Conservation (phyloP, 2,329 filamentous ascomycete genomes). For the Sphaerulina vaccinii region DNA sequence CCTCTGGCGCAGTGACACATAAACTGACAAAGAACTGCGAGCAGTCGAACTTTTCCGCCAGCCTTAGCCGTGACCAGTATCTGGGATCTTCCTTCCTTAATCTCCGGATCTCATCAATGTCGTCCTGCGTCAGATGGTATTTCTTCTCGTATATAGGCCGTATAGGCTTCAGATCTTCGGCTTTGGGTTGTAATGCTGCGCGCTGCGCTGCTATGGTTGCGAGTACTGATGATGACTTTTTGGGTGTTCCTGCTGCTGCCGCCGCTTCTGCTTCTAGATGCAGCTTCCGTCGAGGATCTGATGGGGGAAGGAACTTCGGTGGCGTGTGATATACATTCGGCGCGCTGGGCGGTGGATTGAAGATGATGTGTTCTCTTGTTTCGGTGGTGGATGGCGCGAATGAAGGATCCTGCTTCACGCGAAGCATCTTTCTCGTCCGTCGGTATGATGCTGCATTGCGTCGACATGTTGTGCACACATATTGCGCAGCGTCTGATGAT, state of each 20-base stretch:
- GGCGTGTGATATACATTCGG: conserved; percentile 65
- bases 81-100: conserved; percentile 57
- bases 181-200: conserved; percentile 21
- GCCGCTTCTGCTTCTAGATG: conserved; percentile 24
- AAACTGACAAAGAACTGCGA: conserved; percentile 62
- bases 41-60: conserved; percentile 64
- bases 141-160: conserved; percentile 55
- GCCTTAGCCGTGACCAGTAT: conserved; percentile 57
- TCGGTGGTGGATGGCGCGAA: conserved; percentile 40
- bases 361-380: conserved; percentile 57
- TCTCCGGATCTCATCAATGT: conserved; percentile 60
- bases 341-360: conserved; percentile 64
- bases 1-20: conserved; percentile 53
- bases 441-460: conserved; percentile 48
- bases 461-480: conserved; percentile 34
- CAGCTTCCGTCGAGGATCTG: conserved; percentile 50
- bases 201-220: conserved; percentile 27
- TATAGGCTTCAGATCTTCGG: conserved; percentile 49
- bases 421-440: conserved; percentile 48
- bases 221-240: conserved; percentile 19
- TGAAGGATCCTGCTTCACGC: conserved; percentile 46
- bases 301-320: conserved; percentile 60
- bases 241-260: conserved; percentile 16
- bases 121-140: conserved; percentile 58
- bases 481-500: conserved; percentile 25